These are phyloP conservation scores for Apiospora rasikravindrae DNA, from an alignment of 2,329 filamentous ascomycete genomes.

Conservation along the genomic window DNA sequence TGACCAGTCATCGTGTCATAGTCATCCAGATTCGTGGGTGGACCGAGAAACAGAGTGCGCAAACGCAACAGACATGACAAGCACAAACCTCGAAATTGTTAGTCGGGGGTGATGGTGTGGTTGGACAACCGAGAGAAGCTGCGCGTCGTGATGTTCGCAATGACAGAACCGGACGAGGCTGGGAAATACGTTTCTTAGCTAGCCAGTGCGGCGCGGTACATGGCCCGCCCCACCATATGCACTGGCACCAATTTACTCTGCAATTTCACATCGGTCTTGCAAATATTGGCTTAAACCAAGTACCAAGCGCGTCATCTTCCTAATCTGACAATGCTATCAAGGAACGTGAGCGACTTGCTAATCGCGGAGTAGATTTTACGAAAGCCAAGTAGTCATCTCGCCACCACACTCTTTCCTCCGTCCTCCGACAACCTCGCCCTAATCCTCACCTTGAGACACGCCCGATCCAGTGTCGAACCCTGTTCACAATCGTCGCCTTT, in stretches of 20 bases:
- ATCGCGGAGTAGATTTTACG: background rate
- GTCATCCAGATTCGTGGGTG: too few relatives aligned
- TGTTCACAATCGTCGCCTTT: background rate
- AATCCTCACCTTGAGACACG: background rate
- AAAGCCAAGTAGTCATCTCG: background rate
- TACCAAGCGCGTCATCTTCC: background rate
- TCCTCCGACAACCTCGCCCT: constrained; percentile 6
- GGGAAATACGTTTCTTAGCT: background rate
- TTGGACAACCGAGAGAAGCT: too few relatives aligned
- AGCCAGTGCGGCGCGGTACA: background rate
- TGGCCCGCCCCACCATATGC: background rate
- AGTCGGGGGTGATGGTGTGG: too few relatives aligned
- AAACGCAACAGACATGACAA: too few relatives aligned
- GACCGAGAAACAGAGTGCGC: too few relatives aligned
- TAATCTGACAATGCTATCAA: background rate
- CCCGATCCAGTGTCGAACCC: background rate
- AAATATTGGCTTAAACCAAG: background rate
- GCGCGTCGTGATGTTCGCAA: background rate
- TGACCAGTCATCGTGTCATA: too few relatives aligned
- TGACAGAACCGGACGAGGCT: background rate
- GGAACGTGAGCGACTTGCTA: background rate
- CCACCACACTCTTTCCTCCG: background rate
- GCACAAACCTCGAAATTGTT: too few relatives aligned
- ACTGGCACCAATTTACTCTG: background rate
- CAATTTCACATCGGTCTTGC: background rate